A percentile compares a stretch with the other conserved stretches of the same genome.
phyloP scores from a whole-genome alignment of 495 filamentous ascomycete genomes.

The Tetracladium setigerum region DNA sequence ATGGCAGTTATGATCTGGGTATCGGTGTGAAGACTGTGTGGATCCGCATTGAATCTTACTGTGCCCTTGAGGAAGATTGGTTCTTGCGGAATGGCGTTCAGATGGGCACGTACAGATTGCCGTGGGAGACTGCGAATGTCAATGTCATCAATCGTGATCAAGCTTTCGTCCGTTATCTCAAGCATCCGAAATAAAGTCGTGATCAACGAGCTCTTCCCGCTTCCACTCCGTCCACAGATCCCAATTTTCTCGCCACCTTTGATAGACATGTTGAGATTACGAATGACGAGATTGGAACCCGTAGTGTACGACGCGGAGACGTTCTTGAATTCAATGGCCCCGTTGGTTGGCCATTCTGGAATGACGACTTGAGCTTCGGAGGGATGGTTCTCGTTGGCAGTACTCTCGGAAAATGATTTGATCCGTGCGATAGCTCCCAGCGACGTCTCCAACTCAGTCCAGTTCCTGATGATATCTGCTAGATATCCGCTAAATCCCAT shows the following conservation, averaged over 20 bases:
- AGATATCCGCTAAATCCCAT: slow-evolving; percentile 9
- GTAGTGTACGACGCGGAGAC: slow-evolving; percentile 24
- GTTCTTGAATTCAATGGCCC: slow-evolving; percentile 15
- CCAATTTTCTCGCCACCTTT: slow-evolving; percentile 34
- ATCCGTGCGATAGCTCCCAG: neutral
- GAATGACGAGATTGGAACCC: slow-evolving; percentile 7
- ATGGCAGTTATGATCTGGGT: slow-evolving; percentile 32
- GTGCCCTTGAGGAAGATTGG: slow-evolving; percentile 36
- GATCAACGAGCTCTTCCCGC: slow-evolving; percentile 36
- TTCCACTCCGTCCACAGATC: slow-evolving; percentile 39
- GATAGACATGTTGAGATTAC: slow-evolving; percentile 14
- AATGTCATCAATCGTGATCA: slow-evolving; percentile 37
- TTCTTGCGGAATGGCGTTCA: slow-evolving; percentile 41
- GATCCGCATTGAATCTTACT: slow-evolving; percentile 43
- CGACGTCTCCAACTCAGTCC: slow-evolving; percentile 34
- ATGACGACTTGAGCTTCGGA: slow-evolving; percentile 12
- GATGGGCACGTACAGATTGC: slow-evolving; percentile 21
- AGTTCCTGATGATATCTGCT: slow-evolving; percentile 26
- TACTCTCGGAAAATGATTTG: neutral
- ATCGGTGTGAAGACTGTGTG: slow-evolving; percentile 28
- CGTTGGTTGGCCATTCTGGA: slow-evolving; percentile 21
- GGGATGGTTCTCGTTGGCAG: slow-evolving; percentile 15
- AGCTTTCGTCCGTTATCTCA: slow-evolving; percentile 24
- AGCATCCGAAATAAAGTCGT: slow-evolving; percentile 32
- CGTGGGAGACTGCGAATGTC: slow-evolving; percentile 29